Percentiles rank a stretch among this genome's conserved stretches.
These are phyloP conservation scores for Xylaria cubensis DNA, from an alignment of 495 filamentous ascomycete genomes.

Conservation along the genomic window DNA sequence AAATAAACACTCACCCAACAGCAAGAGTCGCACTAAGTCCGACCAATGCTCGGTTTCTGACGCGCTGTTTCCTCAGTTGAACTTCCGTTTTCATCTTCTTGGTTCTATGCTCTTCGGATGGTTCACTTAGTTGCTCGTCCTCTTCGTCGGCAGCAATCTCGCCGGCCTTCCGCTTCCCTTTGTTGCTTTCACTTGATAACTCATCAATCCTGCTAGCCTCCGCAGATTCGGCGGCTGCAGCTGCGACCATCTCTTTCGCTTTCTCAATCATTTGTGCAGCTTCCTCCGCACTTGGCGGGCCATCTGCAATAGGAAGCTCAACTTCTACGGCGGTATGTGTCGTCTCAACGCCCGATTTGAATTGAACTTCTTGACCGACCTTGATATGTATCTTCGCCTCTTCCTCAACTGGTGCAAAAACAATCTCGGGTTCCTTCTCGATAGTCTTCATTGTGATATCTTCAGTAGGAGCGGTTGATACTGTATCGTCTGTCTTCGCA, in stretches of 20 bases:
- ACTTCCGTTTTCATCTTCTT: slow-evolving; percentile 77
- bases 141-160: slow-evolving; percentile 62
- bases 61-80: slow-evolving; percentile 80
- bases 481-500: slow-evolving; percentile 41
- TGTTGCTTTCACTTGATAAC: slow-evolving; percentile 50
- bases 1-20: slow-evolving; percentile 74
- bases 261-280: slow-evolving; percentile 81
- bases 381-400: slow-evolving; percentile 71
- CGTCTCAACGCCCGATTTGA: slow-evolving; percentile 68
- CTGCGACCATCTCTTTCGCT: slow-evolving; percentile 89
- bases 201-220: slow-evolving; percentile 38
- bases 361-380: slow-evolving; percentile 70
- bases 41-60: slow-evolving; percentile 81
- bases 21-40: slow-evolving; percentile 85
- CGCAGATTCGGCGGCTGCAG: slow-evolving; percentile 67
- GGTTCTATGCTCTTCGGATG: slow-evolving; percentile 61
- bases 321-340: slow-evolving; percentile 80
- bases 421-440: slow-evolving; percentile 49
- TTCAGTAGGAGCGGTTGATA: slow-evolving; percentile 37
- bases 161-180: slow-evolving; percentile 81
- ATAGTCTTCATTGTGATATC: slow-evolving; percentile 49
- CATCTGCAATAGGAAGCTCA: slow-evolving; percentile 63
- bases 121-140: slow-evolving; percentile 51
- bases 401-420: slow-evolving; percentile 56
- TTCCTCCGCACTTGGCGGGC: slow-evolving; percentile 75